phyloP scores from a whole-genome alignment of 2,329 filamentous ascomycete genomes.

The Botrytis hyacinthi region DNA sequence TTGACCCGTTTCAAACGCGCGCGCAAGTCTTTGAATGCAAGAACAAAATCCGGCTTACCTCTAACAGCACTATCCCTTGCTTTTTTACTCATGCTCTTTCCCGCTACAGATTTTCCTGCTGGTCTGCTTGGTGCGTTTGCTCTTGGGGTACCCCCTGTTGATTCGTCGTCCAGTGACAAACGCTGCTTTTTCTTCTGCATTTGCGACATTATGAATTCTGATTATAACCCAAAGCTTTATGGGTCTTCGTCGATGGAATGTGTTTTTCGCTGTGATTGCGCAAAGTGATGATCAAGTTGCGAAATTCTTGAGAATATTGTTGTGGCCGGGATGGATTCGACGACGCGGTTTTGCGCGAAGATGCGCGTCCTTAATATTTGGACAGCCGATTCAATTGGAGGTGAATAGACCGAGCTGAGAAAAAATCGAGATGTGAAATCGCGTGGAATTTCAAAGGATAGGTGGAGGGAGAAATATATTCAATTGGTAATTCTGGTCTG shows the following conservation, averaged over 20 bases:
- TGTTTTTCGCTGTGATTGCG: background rate
- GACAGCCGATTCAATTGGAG: background rate
- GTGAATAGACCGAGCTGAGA: background rate
- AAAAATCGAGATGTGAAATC: too few relatives aligned
- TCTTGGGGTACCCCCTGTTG: background rate
- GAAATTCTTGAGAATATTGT: background rate
- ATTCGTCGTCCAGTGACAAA: slow-evolving; percentile 6
- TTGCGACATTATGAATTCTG: slow-evolving; percentile 18
- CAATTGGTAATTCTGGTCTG: background rate
- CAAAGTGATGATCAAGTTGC: background rate
- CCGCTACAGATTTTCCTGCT: background rate
- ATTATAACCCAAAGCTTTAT: background rate
- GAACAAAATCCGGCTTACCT: slow-evolving; percentile 14
- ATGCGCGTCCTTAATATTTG: background rate
- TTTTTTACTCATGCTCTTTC: background rate
- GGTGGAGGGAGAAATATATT: background rate
- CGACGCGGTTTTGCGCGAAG: slow-evolving; percentile 13
- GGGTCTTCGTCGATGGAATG: too few relatives aligned
- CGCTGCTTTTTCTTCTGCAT: slow-evolving; percentile 16
- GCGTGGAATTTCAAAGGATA: background rate
- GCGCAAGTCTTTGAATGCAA: background rate
- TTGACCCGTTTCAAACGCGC: too few relatives aligned
- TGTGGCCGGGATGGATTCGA: background rate
- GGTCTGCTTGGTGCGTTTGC: background rate
- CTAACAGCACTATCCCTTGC: slow-evolving; percentile 13